Evolutionary conservation across 768 basidiomycete species (phyloP).

Genomic region (Nidula microcarpa): DNA sequence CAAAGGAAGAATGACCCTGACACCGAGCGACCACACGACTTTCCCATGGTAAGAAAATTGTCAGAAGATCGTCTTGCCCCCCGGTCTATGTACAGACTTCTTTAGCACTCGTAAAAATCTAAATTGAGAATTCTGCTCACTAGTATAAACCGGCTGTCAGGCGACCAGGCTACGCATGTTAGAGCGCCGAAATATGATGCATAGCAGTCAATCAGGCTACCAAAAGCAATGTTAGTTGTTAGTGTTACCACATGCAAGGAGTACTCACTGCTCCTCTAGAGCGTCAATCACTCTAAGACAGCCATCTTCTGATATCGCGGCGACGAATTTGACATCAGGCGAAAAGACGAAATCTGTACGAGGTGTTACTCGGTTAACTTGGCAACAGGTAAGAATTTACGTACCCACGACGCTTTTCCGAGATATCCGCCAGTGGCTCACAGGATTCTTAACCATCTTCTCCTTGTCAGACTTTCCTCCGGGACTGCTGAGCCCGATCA

Average conservation of each 20-base stretch:
- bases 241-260: background rate
- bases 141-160: conserved; percentile 90
- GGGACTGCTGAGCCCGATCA: conserved; percentile 24
- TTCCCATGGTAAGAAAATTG: conserved; percentile 93
- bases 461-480: conserved; percentile 59
- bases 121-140: conserved; percentile 31
- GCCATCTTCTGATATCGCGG: conserved; percentile 90
- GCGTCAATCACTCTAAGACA: conserved; percentile 89
- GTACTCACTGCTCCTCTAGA: conserved; percentile 73
- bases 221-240: too few species aligned
- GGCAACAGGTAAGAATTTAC: background rate
- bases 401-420: conserved; percentile 68
- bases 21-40: conserved; percentile 92
- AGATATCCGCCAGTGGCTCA: conserved; percentile 86
- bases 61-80: conserved; percentile 94
- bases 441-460: conserved; percentile 76
- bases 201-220: conserved; percentile 88
- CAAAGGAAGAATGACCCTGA: conserved; percentile 95
- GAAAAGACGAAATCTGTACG: conserved; percentile 84
- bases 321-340: conserved; percentile 88
- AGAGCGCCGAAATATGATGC: conserved; percentile 93
- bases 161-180: conserved; percentile 91
- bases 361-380: background rate
- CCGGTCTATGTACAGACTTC: conserved; percentile 59
- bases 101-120: conserved; percentile 1